Conservation (phyloP, 73 alveolate genomes). For the Symbiodinium pilosum region DNA sequence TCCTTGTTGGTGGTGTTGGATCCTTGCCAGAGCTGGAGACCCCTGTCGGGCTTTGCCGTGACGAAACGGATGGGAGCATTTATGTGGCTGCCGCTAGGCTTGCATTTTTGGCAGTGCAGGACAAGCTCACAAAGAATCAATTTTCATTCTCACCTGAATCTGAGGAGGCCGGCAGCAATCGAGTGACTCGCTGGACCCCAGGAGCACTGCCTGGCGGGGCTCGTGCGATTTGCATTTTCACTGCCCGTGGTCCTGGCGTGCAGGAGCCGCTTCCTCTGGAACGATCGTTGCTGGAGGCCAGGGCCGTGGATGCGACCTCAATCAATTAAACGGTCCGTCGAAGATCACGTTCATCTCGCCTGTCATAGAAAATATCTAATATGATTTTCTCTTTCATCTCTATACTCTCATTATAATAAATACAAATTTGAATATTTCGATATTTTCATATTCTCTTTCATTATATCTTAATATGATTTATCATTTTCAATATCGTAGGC, state of each 20-base stretch:
- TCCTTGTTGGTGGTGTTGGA: constrained; percentile 31
- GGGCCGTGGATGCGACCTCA: constrained; percentile 18
- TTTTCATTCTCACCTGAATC: too few species aligned
- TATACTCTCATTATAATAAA: neutral
- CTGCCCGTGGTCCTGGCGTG: neutral
- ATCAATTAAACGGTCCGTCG: constrained; percentile 36
- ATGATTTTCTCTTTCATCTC: neutral
- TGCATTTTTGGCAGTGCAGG: too few species aligned
- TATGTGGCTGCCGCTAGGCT: neutral
- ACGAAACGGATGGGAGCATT: neutral
- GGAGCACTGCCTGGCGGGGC: neutral
- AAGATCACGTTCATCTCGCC: neutral
- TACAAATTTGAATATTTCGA: too few species aligned
- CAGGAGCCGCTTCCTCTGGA: constrained; percentile 17
- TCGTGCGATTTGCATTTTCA: neutral
- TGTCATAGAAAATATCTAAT: too few species aligned
- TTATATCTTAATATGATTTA: neutral
- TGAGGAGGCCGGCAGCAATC: constrained; percentile 47
- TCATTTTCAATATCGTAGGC: too few species aligned
- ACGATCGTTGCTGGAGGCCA: constrained; percentile 32
- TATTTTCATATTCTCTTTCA: neutral
- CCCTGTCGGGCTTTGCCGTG: neutral
- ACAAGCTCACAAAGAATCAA: too few species aligned
- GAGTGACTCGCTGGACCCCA: constrained; percentile 54
- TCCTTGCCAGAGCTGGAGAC: constrained; percentile 30